A percentile compares a stretch with the other conserved stretches of the same genome.
phyloP scores from a whole-genome alignment of 768 basidiomycete genomes.

The Leccinum aurantiacum region DNA sequence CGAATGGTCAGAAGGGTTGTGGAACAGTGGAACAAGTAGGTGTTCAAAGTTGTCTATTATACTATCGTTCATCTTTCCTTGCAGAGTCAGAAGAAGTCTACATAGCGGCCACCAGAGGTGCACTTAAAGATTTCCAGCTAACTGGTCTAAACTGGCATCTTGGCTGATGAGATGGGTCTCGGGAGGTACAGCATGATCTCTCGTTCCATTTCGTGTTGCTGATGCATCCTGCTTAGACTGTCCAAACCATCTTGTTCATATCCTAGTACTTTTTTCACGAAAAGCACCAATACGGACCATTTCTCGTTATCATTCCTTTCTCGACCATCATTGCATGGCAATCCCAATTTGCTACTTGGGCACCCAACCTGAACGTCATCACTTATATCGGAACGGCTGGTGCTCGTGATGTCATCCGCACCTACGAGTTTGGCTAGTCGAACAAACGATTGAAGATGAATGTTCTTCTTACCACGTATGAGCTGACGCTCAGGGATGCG shows the following conservation, averaged over 20 bases:
- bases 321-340: conserved; percentile 99
- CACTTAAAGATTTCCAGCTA: conserved; percentile 96
- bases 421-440: conserved; percentile 85
- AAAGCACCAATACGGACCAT: conserved; percentile 91
- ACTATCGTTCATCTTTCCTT: too few relatives aligned
- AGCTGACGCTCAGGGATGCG: conserved; percentile 87
- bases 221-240: conserved; percentile 55
- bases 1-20: too few relatives aligned
- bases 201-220: conserved; percentile 14
- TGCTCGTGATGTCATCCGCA: conserved; percentile 88
- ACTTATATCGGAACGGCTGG: conserved; percentile 90
- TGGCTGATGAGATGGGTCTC: conserved; percentile 99
- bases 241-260: conserved; percentile 94
- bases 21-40: too few relatives aligned
- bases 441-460: conserved; percentile 94
- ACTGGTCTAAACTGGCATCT: conserved; percentile 96
- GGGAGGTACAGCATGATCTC: conserved; percentile 58
- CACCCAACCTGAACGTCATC: conserved; percentile 95
- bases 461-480: conserved; percentile 95
- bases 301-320: conserved; percentile 95
- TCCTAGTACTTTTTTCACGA: conserved; percentile 88
- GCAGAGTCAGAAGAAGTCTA: conserved; percentile 38
- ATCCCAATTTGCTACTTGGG: conserved; percentile 90
- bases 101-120: conserved; percentile 71
- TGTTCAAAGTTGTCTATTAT: too few relatives aligned